Conservation (phyloP, 345 rosid species). For the Hevea brasiliensis region DNA sequence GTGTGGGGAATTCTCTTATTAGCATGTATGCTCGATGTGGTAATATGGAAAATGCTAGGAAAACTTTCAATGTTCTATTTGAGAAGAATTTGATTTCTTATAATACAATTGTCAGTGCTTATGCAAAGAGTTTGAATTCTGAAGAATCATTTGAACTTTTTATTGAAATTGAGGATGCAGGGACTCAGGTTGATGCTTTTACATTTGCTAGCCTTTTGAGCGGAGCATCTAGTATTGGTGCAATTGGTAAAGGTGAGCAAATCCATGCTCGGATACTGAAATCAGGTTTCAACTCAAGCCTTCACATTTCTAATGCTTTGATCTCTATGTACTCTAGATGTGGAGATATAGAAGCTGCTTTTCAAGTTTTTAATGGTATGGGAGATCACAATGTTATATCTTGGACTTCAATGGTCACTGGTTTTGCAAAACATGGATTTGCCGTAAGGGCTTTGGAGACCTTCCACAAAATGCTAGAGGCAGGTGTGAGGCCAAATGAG, state of each 20-base stretch:
- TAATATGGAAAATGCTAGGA: conserved; percentile 57
- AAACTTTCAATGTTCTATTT: conserved; percentile 58
- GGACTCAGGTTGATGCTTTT: conserved; percentile 49
- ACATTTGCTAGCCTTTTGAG: conserved; percentile 69
- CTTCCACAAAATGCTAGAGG: conserved; percentile 52
- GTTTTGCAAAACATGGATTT: conserved; percentile 70
- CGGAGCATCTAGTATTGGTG: conserved; percentile 60
- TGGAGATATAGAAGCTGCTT: conserved; percentile 58
- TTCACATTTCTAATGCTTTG: conserved; percentile 53
- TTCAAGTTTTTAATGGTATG: conserved; percentile 53
- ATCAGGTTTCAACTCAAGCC: conserved; percentile 46
- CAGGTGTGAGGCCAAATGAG: conserved; percentile 54
- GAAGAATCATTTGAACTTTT: conserved; percentile 48
- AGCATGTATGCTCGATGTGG: conserved; percentile 65
- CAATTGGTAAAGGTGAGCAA: conserved; percentile 63
- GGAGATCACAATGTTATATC: conserved; percentile 52
- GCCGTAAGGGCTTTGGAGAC: conserved; percentile 57
- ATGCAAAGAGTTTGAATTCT: conserved; percentile 45
- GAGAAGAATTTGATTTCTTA: conserved; percentile 64
- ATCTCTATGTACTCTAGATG: conserved; percentile 78
- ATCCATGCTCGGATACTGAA: conserved; percentile 58
- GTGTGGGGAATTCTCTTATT: conserved; percentile 68
- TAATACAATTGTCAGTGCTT: conserved; percentile 53
- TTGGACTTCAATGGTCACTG: conserved; percentile 80
- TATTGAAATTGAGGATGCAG: conserved; percentile 40